Evolutionary conservation across 2,329 filamentous ascomycete species (phyloP).

Genomic region (Alternaria panax): DNA sequence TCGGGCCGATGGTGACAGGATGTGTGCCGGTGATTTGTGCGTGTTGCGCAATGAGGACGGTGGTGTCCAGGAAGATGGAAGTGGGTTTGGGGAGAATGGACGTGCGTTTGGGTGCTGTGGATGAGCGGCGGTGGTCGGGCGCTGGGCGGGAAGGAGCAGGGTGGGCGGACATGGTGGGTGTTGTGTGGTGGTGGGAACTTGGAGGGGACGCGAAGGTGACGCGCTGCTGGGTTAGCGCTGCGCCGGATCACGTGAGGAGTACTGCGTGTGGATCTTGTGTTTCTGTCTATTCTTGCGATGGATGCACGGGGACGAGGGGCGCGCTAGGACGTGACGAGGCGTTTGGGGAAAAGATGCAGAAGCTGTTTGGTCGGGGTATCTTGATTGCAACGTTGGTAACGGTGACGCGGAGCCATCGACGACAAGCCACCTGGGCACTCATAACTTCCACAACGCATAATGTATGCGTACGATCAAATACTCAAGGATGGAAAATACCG

Average conservation of each 20-base stretch:
- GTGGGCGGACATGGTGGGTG: constrained; percentile 29
- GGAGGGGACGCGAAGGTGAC: background rate
- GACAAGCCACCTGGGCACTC: background rate
- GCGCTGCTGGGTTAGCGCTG: constrained; percentile 13
- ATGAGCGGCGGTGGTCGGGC: constrained; percentile 37
- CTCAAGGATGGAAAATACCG: too few species aligned
- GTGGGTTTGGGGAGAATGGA: constrained; percentile 50
- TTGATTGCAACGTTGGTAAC: background rate
- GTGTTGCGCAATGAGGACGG: constrained; percentile 58
- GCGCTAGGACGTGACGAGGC: too few species aligned
- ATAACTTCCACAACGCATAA: too few species aligned
- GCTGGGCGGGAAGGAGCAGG: constrained; percentile 29
- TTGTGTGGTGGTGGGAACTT: background rate
- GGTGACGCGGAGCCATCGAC: background rate
- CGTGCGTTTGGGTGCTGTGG: constrained; percentile 44
- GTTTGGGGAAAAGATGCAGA: fast-evolving
- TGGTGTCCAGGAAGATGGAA: constrained; percentile 53
- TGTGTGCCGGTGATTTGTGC: constrained; percentile 70
- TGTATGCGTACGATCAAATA: too few species aligned
- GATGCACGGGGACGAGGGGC: too few species aligned
- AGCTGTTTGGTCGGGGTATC: background rate
- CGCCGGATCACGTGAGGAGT: constrained; percentile 12
- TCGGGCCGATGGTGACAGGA: constrained; percentile 78
- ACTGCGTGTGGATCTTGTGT: fast-evolving
- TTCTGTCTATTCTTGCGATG: background rate